These are phyloP conservation scores for Alternaria sp. DNA, from an alignment of 2,329 filamentous ascomycete species.

Conservation along the genomic window DNA sequence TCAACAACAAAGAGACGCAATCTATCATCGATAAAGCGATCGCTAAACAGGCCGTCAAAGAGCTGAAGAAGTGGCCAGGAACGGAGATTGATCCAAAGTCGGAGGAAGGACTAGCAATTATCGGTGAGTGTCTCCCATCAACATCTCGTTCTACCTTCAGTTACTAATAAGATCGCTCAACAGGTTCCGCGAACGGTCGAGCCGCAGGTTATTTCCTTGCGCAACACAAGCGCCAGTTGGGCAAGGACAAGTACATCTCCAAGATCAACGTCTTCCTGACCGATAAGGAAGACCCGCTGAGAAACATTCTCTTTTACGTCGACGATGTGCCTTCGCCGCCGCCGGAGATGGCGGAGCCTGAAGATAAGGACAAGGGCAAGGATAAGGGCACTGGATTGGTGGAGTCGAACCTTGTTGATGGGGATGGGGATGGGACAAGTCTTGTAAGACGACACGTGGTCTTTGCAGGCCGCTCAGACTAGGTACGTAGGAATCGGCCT, in stretches of 20 bases:
- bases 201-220: background rate
- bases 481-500: background rate
- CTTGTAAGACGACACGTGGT: background rate
- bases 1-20: background rate
- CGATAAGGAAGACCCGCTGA: background rate
- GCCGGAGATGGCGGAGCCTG: background rate
- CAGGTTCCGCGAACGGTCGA: background rate
- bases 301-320: background rate
- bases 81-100: background rate
- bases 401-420: background rate
- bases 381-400: background rate
- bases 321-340: background rate
- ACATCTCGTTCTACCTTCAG: background rate
- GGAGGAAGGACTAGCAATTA: background rate
- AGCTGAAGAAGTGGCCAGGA: background rate
- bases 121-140: background rate
- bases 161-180: background rate
- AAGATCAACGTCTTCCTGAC: background rate
- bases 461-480: background rate
- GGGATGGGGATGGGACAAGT: background rate
- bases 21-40: background rate
- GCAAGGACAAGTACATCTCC: background rate
- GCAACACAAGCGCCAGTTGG: background rate
- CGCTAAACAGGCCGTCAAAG: background rate
- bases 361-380: background rate